phyloP scores from a whole-genome alignment of 2,329 filamentous ascomycete species.

The Sarocladiaceae sp. region DNA sequence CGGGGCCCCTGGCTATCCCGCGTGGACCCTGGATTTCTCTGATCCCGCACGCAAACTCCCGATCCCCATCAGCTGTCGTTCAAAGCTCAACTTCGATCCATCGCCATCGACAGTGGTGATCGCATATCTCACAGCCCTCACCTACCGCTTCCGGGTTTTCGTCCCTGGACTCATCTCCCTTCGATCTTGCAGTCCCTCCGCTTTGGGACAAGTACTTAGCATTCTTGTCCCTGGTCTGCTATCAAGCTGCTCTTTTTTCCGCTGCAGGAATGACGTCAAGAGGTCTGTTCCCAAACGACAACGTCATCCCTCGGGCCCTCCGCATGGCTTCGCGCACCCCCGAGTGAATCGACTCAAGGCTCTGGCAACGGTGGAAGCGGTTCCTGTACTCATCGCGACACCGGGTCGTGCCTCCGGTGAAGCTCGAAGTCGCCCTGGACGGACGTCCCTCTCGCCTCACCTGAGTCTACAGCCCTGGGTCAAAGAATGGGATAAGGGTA shows the following conservation, averaged over 20 bases:
- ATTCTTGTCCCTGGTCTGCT: no score
- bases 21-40: conserved; percentile 11
- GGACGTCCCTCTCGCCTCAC: no score
- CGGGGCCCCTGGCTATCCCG: not conserved
- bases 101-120: not conserved
- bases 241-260: not conserved
- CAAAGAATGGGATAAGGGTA: no score
- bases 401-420: not conserved
- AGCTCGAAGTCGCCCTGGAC: no score
- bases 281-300: not conserved
- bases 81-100: not conserved
- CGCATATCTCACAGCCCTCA: not conserved
- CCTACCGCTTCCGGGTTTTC: not conserved
- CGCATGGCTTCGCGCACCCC: no score
- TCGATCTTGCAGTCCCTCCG: conserved; percentile 1
- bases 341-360: not conserved
- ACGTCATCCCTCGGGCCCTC: not conserved
- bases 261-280: not conserved
- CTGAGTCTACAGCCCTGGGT: no score
- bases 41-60: conserved; percentile 7
- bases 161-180: not conserved
- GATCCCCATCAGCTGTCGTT: conserved; percentile 3
- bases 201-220: not conserved
- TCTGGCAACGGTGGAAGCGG: not conserved
- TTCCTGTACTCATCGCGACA: not conserved